A percentile compares a stretch with the other conserved stretches of the same genome.
Conservation (phyloP, 805 yeast genomes). For the Nakazawaea anatomiae region DNA sequence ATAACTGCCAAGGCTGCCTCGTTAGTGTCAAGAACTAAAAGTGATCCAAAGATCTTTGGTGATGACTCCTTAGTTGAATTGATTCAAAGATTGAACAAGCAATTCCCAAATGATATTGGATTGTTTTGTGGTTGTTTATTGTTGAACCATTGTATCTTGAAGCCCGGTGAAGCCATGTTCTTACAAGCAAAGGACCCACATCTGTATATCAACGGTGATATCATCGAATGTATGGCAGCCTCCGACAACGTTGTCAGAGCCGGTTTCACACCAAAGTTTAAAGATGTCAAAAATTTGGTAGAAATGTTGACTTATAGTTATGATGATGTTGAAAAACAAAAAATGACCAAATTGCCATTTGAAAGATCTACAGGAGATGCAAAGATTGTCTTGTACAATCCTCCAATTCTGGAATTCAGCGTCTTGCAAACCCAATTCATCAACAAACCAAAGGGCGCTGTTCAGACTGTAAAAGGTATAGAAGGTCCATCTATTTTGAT, state of each 20-base stretch:
- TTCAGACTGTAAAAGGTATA: constrained; percentile 50
- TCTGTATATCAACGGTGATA: constrained; percentile 95
- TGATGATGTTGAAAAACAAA: constrained; percentile 89
- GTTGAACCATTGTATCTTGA: constrained; percentile 79
- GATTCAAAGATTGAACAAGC: constrained; percentile 70
- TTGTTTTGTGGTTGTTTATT: constrained; percentile 92
- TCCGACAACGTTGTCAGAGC: constrained; percentile 97
- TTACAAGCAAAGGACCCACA: constrained; percentile 97
- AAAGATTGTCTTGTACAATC: constrained; percentile 68
- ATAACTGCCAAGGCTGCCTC: constrained; percentile 53
- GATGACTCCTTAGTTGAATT: constrained; percentile 57
- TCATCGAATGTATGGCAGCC: constrained; percentile 99
- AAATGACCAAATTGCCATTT: constrained; percentile 65
- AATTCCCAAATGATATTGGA: constrained; percentile 93
- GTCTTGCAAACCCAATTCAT: constrained; percentile 75
- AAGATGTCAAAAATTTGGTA: constrained; percentile 88
- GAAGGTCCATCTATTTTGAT: constrained; percentile 87
- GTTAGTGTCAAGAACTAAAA: constrained; percentile 59
- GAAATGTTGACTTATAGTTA: constrained; percentile 85
- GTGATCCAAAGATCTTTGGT: constrained; percentile 53
- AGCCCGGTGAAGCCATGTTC: constrained; percentile 94
- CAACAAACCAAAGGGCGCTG: constrained; percentile 27
- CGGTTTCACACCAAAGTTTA: constrained; percentile 99
- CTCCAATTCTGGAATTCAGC: constrained; percentile 95
- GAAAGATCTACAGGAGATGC: constrained; percentile 63